phyloP scores from a whole-genome alignment of 2,329 filamentous ascomycete species.

The Onygenales sp. region DNA sequence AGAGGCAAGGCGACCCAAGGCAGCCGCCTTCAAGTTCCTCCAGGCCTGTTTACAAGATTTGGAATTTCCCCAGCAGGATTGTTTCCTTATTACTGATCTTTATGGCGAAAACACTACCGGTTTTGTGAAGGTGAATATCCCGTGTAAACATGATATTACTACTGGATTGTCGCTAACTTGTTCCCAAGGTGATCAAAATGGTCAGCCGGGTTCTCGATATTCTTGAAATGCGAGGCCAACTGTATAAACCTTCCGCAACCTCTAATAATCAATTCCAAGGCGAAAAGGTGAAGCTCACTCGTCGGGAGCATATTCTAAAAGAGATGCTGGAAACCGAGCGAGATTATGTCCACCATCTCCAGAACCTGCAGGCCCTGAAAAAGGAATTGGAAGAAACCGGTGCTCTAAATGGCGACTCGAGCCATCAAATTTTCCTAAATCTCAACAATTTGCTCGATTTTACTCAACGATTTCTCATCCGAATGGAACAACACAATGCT shows the following conservation, averaged over 20 bases:
- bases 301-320: constrained; percentile 80
- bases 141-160: neutral
- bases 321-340: constrained; percentile 92
- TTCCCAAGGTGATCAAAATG: constrained; percentile 65
- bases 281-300: constrained; percentile 48
- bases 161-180: neutral
- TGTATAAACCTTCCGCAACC: constrained; percentile 53
- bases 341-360: constrained; percentile 94
- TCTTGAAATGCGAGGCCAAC: constrained; percentile 65
- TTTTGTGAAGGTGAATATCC: constrained; percentile 68
- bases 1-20: constrained; percentile 72
- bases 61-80: constrained; percentile 67
- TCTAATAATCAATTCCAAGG: constrained; percentile 41
- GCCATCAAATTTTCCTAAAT: constrained; percentile 94
- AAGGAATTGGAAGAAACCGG: constrained; percentile 81
- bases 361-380: constrained; percentile 87
- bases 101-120: constrained; percentile 93
- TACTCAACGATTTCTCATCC: constrained; percentile 87
- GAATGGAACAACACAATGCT: constrained; percentile 90
- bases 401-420: constrained; percentile 75
- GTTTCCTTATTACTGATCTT: constrained; percentile 85
- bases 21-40: constrained; percentile 85
- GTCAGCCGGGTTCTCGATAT: constrained; percentile 88
- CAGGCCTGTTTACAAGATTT: constrained; percentile 79
- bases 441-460: constrained; percentile 92